Base-by-base conservation (phyloP, 805 yeast species). In the Tanozyma kutaoensis region DNA sequence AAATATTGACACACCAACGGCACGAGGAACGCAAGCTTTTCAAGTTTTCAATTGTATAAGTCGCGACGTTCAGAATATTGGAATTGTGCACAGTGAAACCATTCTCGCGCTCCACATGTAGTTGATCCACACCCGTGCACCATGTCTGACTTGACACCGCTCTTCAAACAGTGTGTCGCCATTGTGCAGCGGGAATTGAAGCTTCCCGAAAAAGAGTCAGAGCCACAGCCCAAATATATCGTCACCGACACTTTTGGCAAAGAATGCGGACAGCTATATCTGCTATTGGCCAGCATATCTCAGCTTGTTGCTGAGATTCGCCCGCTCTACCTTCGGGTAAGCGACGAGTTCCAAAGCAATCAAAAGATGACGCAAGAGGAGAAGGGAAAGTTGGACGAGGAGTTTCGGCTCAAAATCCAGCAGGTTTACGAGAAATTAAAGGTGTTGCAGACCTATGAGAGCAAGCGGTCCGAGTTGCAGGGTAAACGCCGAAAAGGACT, bases 351-450 rank as follows among this genome's bases (percentile, higher is more conserved):
- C 25, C 33, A 28, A 17, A 17, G 24, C n/a, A 15, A 8, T 11
- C 33, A 26, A 15, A 25, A 15, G 15, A 26, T 26, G 5, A 16
- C 27, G 8, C 23, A 20, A 3, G 55, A 49, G 8, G 75, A 71
- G 22, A 67, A 71, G 38, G 69, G 70, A 33, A 57, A 60, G 20
- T 58, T 73, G 14, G 79, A 72, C 36, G 64, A 69, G 25, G 72
- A 70, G 31, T 55, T 70, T 23, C 60, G 69, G 30, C 39, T 62
- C 14, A 66, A 69, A 40, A 38, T 72, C 24, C 74, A 69, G 36
- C 60, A 61, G 30, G 53, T 69, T 35, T 61, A 61, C 33, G 68
- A 66, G 31, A 63, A 69, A 39, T 55, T 69, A 25, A 66, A 63
- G 32, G 43, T 55, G 28, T 42, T 70, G 26, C 71, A 66, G 30